These are phyloP conservation scores for Rehmannia glutinosa DNA, from an alignment of 257 asterid species.

Conservation along the genomic window DNA sequence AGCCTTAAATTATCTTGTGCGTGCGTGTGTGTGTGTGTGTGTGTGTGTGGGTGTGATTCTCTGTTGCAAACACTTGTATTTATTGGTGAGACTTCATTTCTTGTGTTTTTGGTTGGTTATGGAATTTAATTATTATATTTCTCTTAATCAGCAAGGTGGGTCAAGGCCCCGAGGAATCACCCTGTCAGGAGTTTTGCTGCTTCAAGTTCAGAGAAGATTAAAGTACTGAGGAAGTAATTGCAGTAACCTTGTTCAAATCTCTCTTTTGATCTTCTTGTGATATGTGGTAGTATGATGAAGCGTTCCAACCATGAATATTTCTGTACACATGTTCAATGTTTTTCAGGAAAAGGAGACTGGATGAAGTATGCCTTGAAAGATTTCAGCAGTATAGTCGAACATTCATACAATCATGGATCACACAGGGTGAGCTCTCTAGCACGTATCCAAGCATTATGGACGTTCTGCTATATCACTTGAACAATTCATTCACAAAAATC, in stretches of 20 bases:
- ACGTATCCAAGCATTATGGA: not conserved
- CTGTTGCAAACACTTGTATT: not conserved
- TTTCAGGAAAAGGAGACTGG: slow-evolving; percentile 84
- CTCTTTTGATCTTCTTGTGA: not conserved
- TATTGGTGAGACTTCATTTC: not conserved
- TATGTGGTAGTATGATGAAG: not conserved
- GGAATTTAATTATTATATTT: slow-evolving; percentile 9
- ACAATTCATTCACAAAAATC: not conserved
- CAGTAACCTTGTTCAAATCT: slow-evolving; percentile 8
- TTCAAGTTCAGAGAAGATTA: slow-evolving; percentile 46
- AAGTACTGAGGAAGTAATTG: slow-evolving; percentile 62
- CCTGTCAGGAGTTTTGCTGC: slow-evolving; percentile 56
- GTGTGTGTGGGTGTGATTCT: not conserved
- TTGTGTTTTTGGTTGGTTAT: not conserved
- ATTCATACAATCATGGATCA: slow-evolving; percentile 89
- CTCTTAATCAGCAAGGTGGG: slow-evolving; percentile 45
- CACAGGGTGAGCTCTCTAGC: slow-evolving; percentile 54
- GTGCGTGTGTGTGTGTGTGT: not conserved
- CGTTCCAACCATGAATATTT: not conserved
- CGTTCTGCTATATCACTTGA: not conserved
- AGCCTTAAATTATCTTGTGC: not conserved
- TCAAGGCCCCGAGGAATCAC: slow-evolving; percentile 19
- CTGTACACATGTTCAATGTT: not conserved
- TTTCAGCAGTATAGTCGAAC: slow-evolving; percentile 89
- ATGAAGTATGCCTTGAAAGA: slow-evolving; percentile 86